phyloP scores from a whole-genome alignment of 345 rosid genomes.

The Diplotaxis tenuifolia region DNA sequence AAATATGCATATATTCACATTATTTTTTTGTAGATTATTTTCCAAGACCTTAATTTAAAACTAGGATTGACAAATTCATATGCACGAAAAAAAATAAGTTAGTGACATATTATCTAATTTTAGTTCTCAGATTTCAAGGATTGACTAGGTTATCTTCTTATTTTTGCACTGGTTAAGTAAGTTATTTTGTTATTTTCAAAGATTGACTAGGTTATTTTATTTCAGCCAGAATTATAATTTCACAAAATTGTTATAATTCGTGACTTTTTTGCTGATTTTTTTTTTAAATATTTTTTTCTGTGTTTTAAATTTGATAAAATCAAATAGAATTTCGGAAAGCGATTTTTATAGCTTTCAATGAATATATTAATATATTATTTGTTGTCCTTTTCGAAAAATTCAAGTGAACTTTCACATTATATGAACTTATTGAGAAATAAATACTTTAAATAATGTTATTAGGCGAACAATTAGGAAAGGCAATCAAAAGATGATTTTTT shows the following conservation, averaged over 20 bases:
- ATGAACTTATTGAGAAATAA: too few relatives aligned
- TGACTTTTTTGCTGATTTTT: not conserved
- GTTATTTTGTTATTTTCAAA: not conserved
- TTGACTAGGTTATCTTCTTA: too few relatives aligned
- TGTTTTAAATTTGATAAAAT: too few relatives aligned
- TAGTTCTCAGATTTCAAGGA: not conserved
- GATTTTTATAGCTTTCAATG: too few relatives aligned
- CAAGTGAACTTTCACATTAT: too few relatives aligned
- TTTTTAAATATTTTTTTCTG: not conserved
- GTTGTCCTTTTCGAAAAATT: too few relatives aligned
- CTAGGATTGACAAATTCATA: not conserved
- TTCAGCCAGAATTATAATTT: not conserved
- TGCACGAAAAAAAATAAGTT: not conserved
- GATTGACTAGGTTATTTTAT: not conserved
- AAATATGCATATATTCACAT: not conserved
- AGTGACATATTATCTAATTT: not conserved
- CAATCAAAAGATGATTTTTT: too few relatives aligned
- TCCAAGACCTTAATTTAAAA: too few relatives aligned
- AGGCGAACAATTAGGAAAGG: too few relatives aligned
- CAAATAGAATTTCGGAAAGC: too few relatives aligned
- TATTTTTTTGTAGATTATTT: not conserved
- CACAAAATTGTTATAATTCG: not conserved
- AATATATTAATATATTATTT: too few relatives aligned
- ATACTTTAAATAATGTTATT: too few relatives aligned
- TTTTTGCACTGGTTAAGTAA: not conserved